Base-by-base conservation (phyloP, 2,329 filamentous ascomycete genomes). In the Cadophora malorum region DNA sequence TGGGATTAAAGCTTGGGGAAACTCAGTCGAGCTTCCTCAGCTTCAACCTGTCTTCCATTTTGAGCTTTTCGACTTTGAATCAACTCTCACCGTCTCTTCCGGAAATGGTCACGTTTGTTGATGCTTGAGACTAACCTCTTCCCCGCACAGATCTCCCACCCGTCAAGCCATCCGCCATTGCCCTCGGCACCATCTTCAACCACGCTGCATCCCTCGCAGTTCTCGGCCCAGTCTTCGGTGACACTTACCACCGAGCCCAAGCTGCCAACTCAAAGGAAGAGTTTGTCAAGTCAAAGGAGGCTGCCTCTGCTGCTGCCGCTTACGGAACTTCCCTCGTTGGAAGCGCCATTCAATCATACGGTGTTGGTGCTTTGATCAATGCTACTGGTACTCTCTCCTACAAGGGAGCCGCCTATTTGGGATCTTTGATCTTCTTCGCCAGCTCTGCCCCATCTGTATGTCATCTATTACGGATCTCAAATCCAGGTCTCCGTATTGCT, bases 111-210 rank as follows among this genome's bases (percentile, higher is more conserved):
- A 49, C 21, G 10, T 45, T 45, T 25, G 41, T 33, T 59, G 31
- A 59, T 53, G 19, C 33, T 55, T 14, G 21, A n/a, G 21, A 56
- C 63, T 69, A 67, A 56, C 50, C 25, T 55, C 35, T 66, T 62
- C 41, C 56, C 28, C 64, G 4, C 53, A n/a, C 47, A 79, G 77
- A 91, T 80, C 86, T 92, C 66, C 90, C 90, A 74, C 85, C 94
- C 75, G 96, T 99, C 79, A 98, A 97, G 91, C 96, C 96, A 76
- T 97, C 94, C 79, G 95, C 96, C 78, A 97, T 99, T 79, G 96
- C 95, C 78, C 89, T 98, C 78, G 96, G 96, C 83, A 96, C 94
- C 71, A 84, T 94, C 81, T 99, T 97, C 90, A 97, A 92, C 87
- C 95, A 99, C 84, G 90, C 90, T 77, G 86, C 93, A 77, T 96